Percentiles rank a stretch among this genome's conserved stretches.
Conservation (phyloP, 75 land plant species). For the Sequoia sempervirens region DNA sequence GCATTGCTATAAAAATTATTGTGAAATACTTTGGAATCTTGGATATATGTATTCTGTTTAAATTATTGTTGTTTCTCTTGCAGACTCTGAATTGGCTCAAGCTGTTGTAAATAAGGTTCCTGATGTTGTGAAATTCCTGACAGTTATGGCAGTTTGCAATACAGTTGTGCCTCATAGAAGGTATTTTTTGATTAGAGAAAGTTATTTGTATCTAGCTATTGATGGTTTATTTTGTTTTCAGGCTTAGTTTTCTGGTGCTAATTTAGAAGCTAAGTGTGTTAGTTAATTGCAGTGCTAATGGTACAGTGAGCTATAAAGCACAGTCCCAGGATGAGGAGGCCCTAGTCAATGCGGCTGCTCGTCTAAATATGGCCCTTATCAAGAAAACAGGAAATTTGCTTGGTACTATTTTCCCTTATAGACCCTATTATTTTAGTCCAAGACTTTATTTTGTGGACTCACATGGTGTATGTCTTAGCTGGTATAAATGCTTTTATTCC, state of each 20-base stretch:
- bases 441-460: not conserved
- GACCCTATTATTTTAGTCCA: not conserved
- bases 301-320: constrained; percentile 70
- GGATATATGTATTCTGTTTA: not conserved
- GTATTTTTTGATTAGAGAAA: constrained; percentile 24
- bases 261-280: not conserved
- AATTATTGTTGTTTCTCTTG: not conserved
- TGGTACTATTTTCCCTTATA: constrained; percentile 32
- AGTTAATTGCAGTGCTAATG: constrained; percentile 47
- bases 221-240: not conserved
- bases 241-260: not conserved
- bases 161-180: constrained; percentile 86
- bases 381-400: constrained; percentile 56
- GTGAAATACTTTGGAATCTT: not conserved
- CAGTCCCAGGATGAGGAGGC: constrained; percentile 99
- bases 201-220: not conserved
- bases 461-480: not conserved
- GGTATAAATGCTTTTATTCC: not conserved
- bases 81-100: constrained; percentile 63
- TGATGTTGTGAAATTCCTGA: constrained; percentile 73
- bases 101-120: constrained; percentile 52
- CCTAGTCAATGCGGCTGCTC: constrained; percentile 90
- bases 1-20: not conserved
- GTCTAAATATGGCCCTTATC: constrained; percentile 59
- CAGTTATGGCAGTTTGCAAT: constrained; percentile 91